Evolutionary conservation across 352 stramenopile species (phyloP).

Genomic region (Phytophthora megakarya): DNA sequence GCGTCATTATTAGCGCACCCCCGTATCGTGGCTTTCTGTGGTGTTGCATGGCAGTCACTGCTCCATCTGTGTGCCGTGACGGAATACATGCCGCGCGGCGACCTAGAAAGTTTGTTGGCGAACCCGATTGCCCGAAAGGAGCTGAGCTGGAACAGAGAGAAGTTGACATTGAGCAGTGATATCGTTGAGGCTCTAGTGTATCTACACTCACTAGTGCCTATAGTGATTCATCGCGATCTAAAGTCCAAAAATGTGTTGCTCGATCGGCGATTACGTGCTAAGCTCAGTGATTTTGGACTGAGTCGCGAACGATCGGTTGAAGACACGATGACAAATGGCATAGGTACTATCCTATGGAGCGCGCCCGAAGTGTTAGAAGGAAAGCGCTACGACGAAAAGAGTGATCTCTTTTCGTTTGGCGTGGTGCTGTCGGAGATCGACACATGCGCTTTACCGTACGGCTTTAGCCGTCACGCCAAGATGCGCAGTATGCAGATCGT

Average conservation of each 20-base stretch:
- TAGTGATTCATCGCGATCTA: conserved; percentile 74
- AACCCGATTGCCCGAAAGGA: conserved; percentile 44
- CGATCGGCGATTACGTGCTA: conserved; percentile 61
- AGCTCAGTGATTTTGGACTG: conserved; percentile 78
- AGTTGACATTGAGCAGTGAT: conserved; percentile 62
- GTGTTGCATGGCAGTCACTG: conserved; percentile 80
- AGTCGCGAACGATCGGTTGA: conserved; percentile 68
- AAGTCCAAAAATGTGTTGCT: conserved; percentile 81
- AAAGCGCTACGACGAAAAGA: conserved; percentile 80
- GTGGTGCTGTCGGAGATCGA: conserved; percentile 81
- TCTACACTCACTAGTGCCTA: conserved; percentile 65
- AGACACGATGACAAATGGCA: conserved; percentile 80
- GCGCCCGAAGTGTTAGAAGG: conserved; percentile 72
- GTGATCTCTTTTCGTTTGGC: conserved; percentile 78
- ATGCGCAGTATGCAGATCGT: conserved; percentile 87
- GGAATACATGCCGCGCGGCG: conserved; percentile 80
- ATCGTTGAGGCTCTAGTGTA: conserved; percentile 77
- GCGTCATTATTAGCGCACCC: conserved; percentile 78
- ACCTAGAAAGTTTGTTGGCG: conserved; percentile 59
- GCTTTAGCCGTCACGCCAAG: conserved; percentile 64
- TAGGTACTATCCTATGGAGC: conserved; percentile 78
- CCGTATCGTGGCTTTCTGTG: conserved; percentile 82
- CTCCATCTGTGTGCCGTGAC: conserved; percentile 77
- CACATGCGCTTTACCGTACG: conserved; percentile 74
- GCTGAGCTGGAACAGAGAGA: conserved; percentile 63